Percentiles rank a stretch among this genome's conserved stretches.
Conservation (phyloP, 345 rosid genomes). For the Populus euphratica region DNA sequence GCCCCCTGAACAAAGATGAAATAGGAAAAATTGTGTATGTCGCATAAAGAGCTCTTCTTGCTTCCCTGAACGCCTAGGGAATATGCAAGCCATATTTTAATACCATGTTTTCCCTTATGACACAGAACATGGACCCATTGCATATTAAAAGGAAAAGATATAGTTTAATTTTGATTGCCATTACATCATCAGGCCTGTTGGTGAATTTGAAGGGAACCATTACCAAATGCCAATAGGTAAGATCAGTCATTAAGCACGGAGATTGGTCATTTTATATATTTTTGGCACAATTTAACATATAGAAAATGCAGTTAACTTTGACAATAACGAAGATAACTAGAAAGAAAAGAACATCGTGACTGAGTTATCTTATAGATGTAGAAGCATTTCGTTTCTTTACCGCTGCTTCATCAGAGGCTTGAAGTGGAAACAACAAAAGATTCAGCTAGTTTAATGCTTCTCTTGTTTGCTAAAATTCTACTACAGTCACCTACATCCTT, state of each 20-base stretch:
- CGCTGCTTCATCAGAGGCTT: neutral
- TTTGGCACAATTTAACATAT: neutral
- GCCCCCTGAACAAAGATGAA: neutral
- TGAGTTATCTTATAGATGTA: neutral
- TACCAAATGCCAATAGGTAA: neutral
- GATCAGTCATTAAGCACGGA: neutral
- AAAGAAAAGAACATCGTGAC: neutral
- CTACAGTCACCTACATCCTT: neutral
- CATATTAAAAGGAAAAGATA: neutral
- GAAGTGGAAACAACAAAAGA: neutral
- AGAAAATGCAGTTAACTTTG: neutral
- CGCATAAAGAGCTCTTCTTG: neutral
- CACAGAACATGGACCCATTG: neutral
- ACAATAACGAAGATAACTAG: neutral
- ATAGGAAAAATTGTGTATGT: neutral
- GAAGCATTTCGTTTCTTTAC: neutral
- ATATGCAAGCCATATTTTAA: neutral
- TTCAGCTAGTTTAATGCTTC: constrained; percentile 1
- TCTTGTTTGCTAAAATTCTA: neutral
- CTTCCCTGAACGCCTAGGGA: neutral
- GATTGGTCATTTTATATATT: neutral
- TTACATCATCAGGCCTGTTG: neutral
- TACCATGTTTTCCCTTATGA: neutral
- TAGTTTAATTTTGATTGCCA: neutral
- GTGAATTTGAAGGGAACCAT: neutral